Base-by-base conservation (phyloP, 2,329 filamentous ascomycete species). In the Epichloe aotearoae region DNA sequence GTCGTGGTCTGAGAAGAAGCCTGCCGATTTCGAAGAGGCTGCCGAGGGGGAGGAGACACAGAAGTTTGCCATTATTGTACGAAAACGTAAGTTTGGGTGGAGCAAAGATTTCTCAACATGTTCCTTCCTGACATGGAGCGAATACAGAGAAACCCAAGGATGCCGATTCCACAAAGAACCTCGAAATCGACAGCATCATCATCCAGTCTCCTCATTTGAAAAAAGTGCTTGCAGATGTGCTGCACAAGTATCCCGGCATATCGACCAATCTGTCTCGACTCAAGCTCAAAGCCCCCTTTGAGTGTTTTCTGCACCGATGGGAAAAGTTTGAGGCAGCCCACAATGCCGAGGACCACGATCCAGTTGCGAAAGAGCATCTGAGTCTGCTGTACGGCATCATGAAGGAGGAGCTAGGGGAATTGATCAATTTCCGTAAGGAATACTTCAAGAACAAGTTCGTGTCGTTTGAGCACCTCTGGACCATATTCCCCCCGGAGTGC, bases 291-390 rank as follows among this genome's bases (percentile, higher is more conserved):
- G 74, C 73, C 79, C 79, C 79, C 0, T 86, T 85, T 54, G 68
- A 76, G 56, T 77, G 79, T 0, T 77, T 87, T 46, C 77, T 85
- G 40, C 81, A 87, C 62, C 74, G 82, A 34, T 86, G 82, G 80
- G 66, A 70, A 1, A 58, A 66, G 6, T 70, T 82, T 38, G 56
- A 61, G 10, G 60, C 65, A 4, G 69, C 70, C 23, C 64, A 70
- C 43, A 59, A 72, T 10, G 66, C 70, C 37, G 57, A 69, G 7
- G 59, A 65, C 2, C 63, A 69, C 34, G 73, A 79, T 15, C 57
- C 56, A 1, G 34, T 52, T 17, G 73, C 72, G 2, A 72, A 68
- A 43, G 63, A 69, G 33, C 74, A 80, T 55, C 58, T 77, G 2
- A 57, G 66, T 6, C 58, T 80, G 0, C 61, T 82, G 10, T 65